Base-by-base conservation (phyloP, 73 alveolate genomes). In the Paraurostyla sp. region DNA sequence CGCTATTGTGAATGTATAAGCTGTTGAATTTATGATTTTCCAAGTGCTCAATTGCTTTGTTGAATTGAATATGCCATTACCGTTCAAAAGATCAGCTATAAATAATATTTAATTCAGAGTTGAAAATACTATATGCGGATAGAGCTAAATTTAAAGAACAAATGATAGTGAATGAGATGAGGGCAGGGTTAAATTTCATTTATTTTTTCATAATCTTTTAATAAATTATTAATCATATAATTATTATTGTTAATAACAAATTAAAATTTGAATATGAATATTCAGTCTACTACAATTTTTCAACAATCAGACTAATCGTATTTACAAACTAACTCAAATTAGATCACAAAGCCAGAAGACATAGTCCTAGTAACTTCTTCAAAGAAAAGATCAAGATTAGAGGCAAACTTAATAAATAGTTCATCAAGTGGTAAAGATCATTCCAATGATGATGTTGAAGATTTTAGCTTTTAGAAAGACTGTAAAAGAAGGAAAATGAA, bases 21-120 rank as follows among this genome's bases (percentile, higher is more conserved):
- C 88, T 16, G 83, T 30, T 7, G 33, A 40, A 83, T 85, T 85
- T 32, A 85, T 80, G 48, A 62, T 25, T 73, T 23, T 85, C 93
- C 93, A 85, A 27, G 45, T 32, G 40, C n/a, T 23, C 20, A 85
- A 25, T 49, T 85, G n/a, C 9, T 25, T 4, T 0, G 84, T 60
- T 0, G 57, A 40, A 41, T 85, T 85, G 54, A 85, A 85, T 15
- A 33, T 9, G 23, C 93, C 93, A 30, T 46, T 20, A 0, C 88
- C 88, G 7, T 85, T 49, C 18, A 85, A 52, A 29, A 38, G 32
- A 40, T 85, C 93, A n/a, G 22, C 20, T 29, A 27, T 3, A 9
- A 22, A 13, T 18, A 13, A 13, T 15, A 46, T 15, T 15, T 18
- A 13, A 13, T 18, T 15, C 57, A 46, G 57, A 46, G 22, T 46